phyloP scores from a whole-genome alignment of 352 stramenopile species.

The Phytophthora sp. region DNA sequence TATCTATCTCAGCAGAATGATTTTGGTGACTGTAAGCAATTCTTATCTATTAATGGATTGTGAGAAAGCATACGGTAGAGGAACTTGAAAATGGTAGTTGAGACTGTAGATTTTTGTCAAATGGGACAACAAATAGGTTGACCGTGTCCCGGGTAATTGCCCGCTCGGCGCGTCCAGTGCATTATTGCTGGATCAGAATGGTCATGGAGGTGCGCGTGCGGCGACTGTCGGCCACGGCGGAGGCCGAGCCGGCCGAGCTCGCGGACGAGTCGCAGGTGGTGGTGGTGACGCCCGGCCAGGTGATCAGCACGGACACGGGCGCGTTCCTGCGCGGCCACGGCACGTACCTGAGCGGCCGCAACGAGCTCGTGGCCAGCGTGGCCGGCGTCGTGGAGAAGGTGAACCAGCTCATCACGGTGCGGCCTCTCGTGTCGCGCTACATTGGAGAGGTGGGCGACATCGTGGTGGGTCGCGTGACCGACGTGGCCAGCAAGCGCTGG shows the following conservation, averaged over 20 bases:
- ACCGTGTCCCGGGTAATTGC: neutral
- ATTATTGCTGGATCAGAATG: conserved; percentile 2
- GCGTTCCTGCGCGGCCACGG: conserved; percentile 93
- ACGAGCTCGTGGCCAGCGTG: conserved; percentile 92
- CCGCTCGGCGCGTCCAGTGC: neutral
- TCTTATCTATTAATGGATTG: no score
- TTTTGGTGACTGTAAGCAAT: no score
- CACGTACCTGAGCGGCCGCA: conserved; percentile 91
- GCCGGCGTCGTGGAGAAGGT: conserved; percentile 95
- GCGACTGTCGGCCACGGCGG: conserved; percentile 8
- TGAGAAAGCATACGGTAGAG: no score
- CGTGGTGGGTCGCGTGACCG: conserved; percentile 94
- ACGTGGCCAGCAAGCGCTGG: conserved; percentile 95
- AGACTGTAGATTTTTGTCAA: no score
- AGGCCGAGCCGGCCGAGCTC: conserved; percentile 35
- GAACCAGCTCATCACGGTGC: conserved; percentile 96
- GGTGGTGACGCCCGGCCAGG: conserved; percentile 75
- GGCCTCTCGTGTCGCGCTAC: conserved; percentile 91
- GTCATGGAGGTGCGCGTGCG: conserved; percentile 53
- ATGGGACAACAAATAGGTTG: no score
- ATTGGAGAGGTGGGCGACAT: conserved; percentile 97
- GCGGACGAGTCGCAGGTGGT: conserved; percentile 52
- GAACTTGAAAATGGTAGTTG: no score
- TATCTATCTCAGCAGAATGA: no score
- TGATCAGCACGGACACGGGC: conserved; percentile 79